These are phyloP conservation scores for Skeletonema menzelii DNA, from an alignment of 108 stramenopile genomes.

Conservation along the genomic window DNA sequence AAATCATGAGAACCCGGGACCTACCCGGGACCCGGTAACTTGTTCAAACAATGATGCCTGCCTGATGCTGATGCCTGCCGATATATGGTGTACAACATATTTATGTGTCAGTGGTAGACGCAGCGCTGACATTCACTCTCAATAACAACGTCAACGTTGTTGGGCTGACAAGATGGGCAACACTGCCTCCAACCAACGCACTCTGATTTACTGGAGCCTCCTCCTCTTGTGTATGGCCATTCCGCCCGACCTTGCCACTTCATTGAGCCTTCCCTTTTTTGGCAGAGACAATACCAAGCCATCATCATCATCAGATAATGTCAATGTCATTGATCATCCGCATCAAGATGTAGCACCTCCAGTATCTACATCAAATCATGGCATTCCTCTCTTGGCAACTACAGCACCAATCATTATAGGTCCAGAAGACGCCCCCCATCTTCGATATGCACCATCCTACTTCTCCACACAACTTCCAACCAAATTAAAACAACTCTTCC, in stretches of 20 bases:
- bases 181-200: constrained; percentile 17
- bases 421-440: constrained; percentile 38
- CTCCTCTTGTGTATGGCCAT: constrained; percentile 22
- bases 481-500: constrained; percentile 12
- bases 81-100: too few species aligned
- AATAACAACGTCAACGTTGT: too few species aligned
- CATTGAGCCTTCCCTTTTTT: constrained; percentile 33
- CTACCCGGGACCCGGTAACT: too few species aligned
- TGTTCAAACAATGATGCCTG: too few species aligned
- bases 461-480: constrained; percentile 34
- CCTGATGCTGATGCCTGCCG: too few species aligned
- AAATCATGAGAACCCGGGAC: too few species aligned
- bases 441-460: constrained; percentile 44
- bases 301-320: not conserved
- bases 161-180: constrained; percentile 26
- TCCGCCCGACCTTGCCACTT: constrained; percentile 13
- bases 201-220: constrained; percentile 26
- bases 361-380: not conserved
- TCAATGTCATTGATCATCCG: not conserved
- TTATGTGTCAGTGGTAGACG: too few species aligned
- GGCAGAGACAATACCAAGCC: constrained; percentile 1
- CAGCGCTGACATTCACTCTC: too few species aligned
- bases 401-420: constrained; percentile 25
- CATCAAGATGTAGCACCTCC: not conserved
- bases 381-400: constrained; percentile 1